Evolutionary conservation across 345 rosid genomes (phyloP), one percentile per base, ranked within the genome.

Genomic region (Rubroshorea leprosula): DNA sequence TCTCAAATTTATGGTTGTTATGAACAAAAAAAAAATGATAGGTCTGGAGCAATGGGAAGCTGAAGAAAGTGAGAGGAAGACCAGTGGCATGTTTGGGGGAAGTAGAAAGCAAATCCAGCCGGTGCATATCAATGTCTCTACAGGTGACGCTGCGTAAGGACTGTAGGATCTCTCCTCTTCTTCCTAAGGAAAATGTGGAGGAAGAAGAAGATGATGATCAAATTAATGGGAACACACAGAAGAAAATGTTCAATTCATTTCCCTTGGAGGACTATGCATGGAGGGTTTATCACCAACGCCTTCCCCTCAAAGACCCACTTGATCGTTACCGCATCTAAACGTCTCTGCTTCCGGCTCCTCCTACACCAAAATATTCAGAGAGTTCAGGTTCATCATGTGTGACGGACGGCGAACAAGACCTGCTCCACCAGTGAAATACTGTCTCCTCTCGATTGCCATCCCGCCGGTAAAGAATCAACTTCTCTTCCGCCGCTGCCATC

Each of bases 21-120:
- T 41, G 45, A 39, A 39, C 12, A 5, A 39, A n/a, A n/a, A n/a
- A n/a, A n/a, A 39, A 39, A 39, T 45, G 31, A 57, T n/a, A 90
- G 95, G 95, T 90, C 38, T 90, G 95, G 97, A 83, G 78, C 68
- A 86, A 90, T 29, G 93, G 95, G 47, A 75, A 74, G 64, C 31
- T 85, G 54, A 81, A 77, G 74, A 84, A 82, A 77, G 95, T 84
- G 66, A 80, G 77, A 63, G 88, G 90, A 61, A 81, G 75, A 52
- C 78, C 93, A 5, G 45, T 68, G 54, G 41, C 71, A 10, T 67
- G 73, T 44, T 24, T 57, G 47, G 75, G 69, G 56, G 65, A 75
- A 43, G n/a, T n/a, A n/a, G 62, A 60, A 41, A 65, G 54, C 27
- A 60, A 57, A 14, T 63, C 57, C 1, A 14, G 47, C 18, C 68